phyloP scores from a whole-genome alignment of 1,284 basidiomycete genomes.

The Athelia psychrophila region DNA sequence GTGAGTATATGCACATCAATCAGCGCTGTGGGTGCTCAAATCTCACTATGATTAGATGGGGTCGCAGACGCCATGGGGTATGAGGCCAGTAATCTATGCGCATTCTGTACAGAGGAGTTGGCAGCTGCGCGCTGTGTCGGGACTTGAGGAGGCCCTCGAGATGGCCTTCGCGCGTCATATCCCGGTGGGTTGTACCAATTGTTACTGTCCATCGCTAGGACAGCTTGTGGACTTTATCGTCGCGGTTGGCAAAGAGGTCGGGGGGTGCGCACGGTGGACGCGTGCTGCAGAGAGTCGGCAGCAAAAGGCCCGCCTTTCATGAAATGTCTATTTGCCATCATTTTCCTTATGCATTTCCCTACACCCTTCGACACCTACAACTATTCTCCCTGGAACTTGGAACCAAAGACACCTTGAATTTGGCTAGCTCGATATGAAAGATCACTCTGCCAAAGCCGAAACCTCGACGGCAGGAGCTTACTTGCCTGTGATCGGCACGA shows the following conservation, averaged over 20 bases:
- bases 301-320: not conserved
- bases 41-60: conserved; percentile 63
- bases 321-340: not conserved
- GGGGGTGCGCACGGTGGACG: not conserved
- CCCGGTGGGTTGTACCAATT: not conserved
- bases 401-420: too few relatives aligned
- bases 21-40: not conserved
- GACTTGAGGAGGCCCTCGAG: not conserved
- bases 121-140: conserved; percentile 10
- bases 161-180: not conserved
- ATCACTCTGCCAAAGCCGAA: too few relatives aligned
- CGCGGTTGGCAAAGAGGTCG: too few relatives aligned
- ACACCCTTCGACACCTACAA: not conserved
- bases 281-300: not conserved
- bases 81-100: conserved; percentile 56
- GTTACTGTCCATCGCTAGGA: not conserved
- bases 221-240: not conserved
- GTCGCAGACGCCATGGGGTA: conserved; percentile 72
- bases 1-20: conserved; percentile 9
- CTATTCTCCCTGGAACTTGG: too few relatives aligned
- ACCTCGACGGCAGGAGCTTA: too few relatives aligned
- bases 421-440: too few relatives aligned
- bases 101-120: conserved; percentile 55
- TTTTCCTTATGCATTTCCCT: not conserved
- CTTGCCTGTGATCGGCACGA: too few relatives aligned